These are phyloP conservation scores for Antrodiella citrinella DNA, from an alignment of 768 basidiomycete genomes.

Conservation along the genomic window DNA sequence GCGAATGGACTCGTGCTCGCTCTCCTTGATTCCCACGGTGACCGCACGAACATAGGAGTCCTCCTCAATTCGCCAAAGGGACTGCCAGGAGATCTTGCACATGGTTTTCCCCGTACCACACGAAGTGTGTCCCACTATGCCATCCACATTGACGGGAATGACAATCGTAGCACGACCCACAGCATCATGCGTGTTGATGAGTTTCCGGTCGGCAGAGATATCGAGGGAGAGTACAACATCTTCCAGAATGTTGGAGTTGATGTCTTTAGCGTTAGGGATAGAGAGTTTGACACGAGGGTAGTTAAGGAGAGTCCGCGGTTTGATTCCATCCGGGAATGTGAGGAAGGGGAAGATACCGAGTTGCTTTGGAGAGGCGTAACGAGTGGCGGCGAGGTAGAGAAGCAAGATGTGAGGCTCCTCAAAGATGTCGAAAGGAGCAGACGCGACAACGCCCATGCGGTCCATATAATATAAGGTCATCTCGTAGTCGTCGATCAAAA, in stretches of 20 bases:
- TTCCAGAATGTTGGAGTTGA: not conserved
- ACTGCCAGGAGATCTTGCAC: not conserved
- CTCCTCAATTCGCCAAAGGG: not conserved
- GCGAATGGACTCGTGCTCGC: not conserved
- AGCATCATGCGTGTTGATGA: not conserved
- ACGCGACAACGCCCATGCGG: not conserved
- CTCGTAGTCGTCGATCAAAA: not conserved
- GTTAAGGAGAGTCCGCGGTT: not conserved
- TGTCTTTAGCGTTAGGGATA: not conserved
- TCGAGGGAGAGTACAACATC: not conserved
- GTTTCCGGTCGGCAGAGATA: not conserved
- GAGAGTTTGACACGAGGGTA: not conserved
- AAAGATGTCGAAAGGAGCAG: not conserved
- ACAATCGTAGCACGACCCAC: not conserved
- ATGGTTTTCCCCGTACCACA: not conserved
- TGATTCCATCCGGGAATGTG: not conserved
- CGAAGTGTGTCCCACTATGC: too few species aligned
- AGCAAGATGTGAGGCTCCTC: not conserved
- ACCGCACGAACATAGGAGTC: not conserved
- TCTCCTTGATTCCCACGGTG: not conserved
- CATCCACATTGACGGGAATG: not conserved
- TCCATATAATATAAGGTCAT: not conserved
- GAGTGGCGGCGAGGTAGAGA: not conserved
- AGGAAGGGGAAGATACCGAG: not conserved
- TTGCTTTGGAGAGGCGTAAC: not conserved